These are phyloP conservation scores for Phytophthora ramorum DNA, from an alignment of 352 stramenopile genomes.

Conservation along the genomic window DNA sequence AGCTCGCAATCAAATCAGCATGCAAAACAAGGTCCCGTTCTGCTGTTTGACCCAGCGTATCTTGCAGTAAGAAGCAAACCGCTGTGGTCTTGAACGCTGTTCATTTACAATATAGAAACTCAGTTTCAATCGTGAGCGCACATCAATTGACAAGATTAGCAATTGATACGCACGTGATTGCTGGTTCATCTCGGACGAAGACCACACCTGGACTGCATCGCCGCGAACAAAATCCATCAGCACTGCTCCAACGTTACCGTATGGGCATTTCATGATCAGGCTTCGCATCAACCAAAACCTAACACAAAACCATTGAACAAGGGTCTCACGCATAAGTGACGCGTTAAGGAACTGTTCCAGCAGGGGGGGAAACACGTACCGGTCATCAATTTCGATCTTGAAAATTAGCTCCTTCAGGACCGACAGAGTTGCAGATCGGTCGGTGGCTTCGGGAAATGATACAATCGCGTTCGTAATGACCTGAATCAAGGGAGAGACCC, in stretches of 20 bases:
- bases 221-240: conserved; percentile 67
- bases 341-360: background rate
- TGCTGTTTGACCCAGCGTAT: conserved; percentile 47
- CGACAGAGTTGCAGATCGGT: conserved; percentile 47
- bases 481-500: conserved; percentile 65
- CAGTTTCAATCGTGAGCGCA: background rate
- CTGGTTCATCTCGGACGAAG: conserved; percentile 11
- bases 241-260: conserved; percentile 72
- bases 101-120: background rate
- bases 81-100: conserved; percentile 35
- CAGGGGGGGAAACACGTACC: conserved; percentile 28
- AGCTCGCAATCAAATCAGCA: conserved; percentile 71
- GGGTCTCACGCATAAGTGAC: background rate
- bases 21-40: conserved; percentile 69
- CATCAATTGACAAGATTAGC: background rate
- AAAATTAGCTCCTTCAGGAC: conserved; percentile 49
- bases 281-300: conserved; percentile 61
- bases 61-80: conserved; percentile 41
- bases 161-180: conserved; percentile 40
- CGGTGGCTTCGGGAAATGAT: conserved; percentile 50
- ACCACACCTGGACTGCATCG: conserved; percentile 54
- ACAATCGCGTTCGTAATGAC: conserved; percentile 79
- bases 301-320: background rate
- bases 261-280: conserved; percentile 65
- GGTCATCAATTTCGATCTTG: conserved; percentile 39